Evolutionary conservation across 139 green algal genomes (phyloP).

Genomic region (Chlorella vulgaris): DNA sequence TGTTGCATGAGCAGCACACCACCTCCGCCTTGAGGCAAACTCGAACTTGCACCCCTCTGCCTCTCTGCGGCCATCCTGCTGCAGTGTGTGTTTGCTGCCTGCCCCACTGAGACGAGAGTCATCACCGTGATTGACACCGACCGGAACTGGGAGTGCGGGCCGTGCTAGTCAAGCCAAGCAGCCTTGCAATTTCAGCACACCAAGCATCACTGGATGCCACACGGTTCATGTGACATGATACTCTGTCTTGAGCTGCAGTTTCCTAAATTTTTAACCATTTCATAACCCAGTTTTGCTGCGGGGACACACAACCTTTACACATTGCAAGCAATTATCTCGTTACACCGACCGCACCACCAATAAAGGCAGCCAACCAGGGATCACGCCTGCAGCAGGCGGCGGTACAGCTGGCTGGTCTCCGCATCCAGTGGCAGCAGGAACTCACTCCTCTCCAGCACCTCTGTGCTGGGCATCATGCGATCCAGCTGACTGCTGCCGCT

Average conservation of each 20-base stretch:
- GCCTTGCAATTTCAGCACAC: no score
- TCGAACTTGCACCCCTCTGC: background rate
- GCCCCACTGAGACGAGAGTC: constrained; percentile 39
- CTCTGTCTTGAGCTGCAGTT: no score
- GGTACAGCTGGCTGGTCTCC: constrained; percentile 39
- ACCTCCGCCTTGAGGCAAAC: no score
- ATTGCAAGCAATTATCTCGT: no score
- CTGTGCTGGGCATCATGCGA: constrained; percentile 49
- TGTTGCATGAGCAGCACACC: no score
- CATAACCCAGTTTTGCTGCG: no score
- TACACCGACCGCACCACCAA: background rate
- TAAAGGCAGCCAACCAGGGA: background rate
- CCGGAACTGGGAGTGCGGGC: constrained; percentile 51
- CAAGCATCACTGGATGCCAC: no score
- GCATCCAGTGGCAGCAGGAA: constrained; percentile 69
- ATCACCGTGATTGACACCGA: constrained; percentile 60
- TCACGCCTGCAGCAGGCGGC: constrained; percentile 20
- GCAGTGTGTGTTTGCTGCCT: constrained; percentile 56
- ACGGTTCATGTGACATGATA: no score
- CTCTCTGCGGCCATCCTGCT: background rate
- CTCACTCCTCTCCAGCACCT: constrained; percentile 65
- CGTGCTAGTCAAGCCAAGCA: no score
- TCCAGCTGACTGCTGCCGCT: constrained; percentile 23
- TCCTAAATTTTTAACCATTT: no score
- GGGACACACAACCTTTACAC: no score